Evolutionary conservation across 495 filamentous ascomycete species (phyloP).

Genomic region (Aspergillus hancockii): DNA sequence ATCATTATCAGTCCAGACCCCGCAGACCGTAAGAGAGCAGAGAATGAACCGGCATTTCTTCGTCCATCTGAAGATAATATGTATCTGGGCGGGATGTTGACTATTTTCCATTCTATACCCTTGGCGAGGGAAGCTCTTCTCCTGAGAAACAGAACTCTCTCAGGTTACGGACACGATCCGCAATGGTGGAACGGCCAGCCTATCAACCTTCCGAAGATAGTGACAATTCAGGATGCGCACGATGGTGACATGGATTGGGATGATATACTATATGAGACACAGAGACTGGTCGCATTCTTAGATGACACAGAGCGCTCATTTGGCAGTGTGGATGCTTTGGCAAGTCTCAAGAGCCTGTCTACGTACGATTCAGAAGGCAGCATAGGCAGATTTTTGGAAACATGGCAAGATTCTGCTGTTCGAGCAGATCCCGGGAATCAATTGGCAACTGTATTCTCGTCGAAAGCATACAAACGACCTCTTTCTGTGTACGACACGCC

Average conservation of each 20-base stretch:
- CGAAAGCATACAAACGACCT: slow-evolving; percentile 39
- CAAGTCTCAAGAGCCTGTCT: slow-evolving; percentile 43
- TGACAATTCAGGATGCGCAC: slow-evolving; percentile 49
- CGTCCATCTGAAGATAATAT: slow-evolving; percentile 60
- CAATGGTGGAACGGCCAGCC: slow-evolving; percentile 85
- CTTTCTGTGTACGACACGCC: slow-evolving; percentile 34
- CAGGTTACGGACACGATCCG: slow-evolving; percentile 65
- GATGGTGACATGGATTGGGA: slow-evolving; percentile 41
- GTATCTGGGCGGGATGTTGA: slow-evolving; percentile 68
- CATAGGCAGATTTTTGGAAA: slow-evolving; percentile 38
- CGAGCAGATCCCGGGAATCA: slow-evolving; percentile 41
- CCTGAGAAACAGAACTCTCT: slow-evolving; percentile 45
- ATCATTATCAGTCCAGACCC: slow-evolving; percentile 62
- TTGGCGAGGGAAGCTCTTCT: slow-evolving; percentile 74
- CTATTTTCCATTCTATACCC: slow-evolving; percentile 85
- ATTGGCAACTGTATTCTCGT: slow-evolving; percentile 40
- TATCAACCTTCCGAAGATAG: slow-evolving; percentile 59
- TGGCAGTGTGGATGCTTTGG: slow-evolving; percentile 67
- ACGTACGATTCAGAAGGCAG: slow-evolving; percentile 35
- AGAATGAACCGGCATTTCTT: slow-evolving; percentile 68
- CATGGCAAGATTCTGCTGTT: slow-evolving; percentile 46
- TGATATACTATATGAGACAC: slow-evolving; percentile 53
- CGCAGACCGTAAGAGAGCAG: slow-evolving; percentile 57
- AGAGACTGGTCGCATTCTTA: slow-evolving; percentile 86
- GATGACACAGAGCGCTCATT: slow-evolving; percentile 79